Percentiles rank a stretch among this genome's conserved stretches.
These are phyloP conservation scores for Tilletia caries DNA, from an alignment of 1,284 basidiomycete species.

Conservation along the genomic window DNA sequence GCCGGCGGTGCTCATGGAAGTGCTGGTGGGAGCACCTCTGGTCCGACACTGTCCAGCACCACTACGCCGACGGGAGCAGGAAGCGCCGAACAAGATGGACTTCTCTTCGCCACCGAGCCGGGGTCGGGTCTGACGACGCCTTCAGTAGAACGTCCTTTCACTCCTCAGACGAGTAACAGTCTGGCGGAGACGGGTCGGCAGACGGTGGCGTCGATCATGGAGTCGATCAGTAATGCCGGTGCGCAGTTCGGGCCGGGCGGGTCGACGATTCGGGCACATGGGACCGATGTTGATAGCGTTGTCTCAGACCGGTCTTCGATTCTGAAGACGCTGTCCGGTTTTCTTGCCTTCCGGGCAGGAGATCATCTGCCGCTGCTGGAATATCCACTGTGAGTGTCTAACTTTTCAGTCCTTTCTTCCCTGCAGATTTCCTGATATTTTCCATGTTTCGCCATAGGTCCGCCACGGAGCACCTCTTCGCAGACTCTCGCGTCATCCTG, in stretches of 20 bases:
- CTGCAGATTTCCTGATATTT: neutral
- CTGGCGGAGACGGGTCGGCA: neutral
- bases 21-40: too few species aligned
- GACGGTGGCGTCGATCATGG: slow-evolving; percentile 1
- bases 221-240: neutral
- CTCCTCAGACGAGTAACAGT: neutral
- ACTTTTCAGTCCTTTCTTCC: neutral
- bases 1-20: too few species aligned
- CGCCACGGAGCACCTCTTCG: slow-evolving; percentile 65
- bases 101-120: too few species aligned
- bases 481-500: slow-evolving; percentile 90
- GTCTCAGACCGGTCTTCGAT: slow-evolving; percentile 71
- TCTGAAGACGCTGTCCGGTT: slow-evolving; percentile 77
- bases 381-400: slow-evolving; percentile 58
- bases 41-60: too few species aligned
- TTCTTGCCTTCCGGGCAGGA: slow-evolving; percentile 60
- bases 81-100: too few species aligned
- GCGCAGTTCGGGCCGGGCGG: neutral
- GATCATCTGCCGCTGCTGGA: slow-evolving; percentile 59
- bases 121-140: neutral
- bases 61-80: too few species aligned
- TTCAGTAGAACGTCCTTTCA: neutral
- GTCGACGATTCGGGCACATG: neutral
- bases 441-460: slow-evolving; percentile 8
- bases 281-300: slow-evolving; percentile 57